Evolutionary conservation across 2,329 filamentous ascomycete genomes (phyloP).

Genomic region (Kalmusia sp.): DNA sequence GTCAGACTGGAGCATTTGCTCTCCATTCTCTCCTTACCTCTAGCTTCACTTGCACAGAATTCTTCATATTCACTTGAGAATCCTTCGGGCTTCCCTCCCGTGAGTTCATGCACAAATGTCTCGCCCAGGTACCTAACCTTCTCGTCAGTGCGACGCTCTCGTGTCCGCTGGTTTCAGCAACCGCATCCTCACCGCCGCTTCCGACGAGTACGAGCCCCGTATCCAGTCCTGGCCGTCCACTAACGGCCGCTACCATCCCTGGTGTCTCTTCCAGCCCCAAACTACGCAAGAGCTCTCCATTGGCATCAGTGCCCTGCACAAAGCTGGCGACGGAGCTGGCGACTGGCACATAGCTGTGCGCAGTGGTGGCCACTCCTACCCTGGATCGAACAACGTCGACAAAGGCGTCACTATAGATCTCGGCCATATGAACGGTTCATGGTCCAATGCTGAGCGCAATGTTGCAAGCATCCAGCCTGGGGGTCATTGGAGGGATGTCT

Average conservation of each 20-base stretch:
- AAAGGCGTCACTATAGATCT: slow-evolving; percentile 28
- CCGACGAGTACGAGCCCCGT: slow-evolving; percentile 12
- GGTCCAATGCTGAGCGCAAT: slow-evolving; percentile 9
- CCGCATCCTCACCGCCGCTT: slow-evolving; percentile 15
- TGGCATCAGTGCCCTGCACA: slow-evolving; percentile 19
- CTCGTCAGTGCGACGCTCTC: slow-evolving; percentile 17
- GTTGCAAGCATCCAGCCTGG: slow-evolving; percentile 24
- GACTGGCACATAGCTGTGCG: slow-evolving; percentile 25
- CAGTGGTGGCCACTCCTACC: slow-evolving; percentile 22
- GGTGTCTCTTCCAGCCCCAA: slow-evolving; percentile 32
- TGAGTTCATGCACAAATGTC: background rate
- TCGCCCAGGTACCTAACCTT: background rate
- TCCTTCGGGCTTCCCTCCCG: background rate
- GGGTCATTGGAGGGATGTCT: slow-evolving; percentile 41
- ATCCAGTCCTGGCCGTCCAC: slow-evolving; percentile 19
- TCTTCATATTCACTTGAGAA: background rate
- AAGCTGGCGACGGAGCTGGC: background rate
- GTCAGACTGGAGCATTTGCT: background rate
- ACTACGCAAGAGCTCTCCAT: slow-evolving; percentile 29
- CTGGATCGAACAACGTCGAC: slow-evolving; percentile 24
- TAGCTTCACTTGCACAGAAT: background rate
- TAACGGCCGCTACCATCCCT: slow-evolving; percentile 25
- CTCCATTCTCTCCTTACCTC: background rate
- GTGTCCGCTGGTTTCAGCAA: slow-evolving; percentile 8
- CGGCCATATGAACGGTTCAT: slow-evolving; percentile 17